Evolutionary conservation across 176 grass and related monocot species (phyloP).

Genomic region (Bromus sterilis): DNA sequence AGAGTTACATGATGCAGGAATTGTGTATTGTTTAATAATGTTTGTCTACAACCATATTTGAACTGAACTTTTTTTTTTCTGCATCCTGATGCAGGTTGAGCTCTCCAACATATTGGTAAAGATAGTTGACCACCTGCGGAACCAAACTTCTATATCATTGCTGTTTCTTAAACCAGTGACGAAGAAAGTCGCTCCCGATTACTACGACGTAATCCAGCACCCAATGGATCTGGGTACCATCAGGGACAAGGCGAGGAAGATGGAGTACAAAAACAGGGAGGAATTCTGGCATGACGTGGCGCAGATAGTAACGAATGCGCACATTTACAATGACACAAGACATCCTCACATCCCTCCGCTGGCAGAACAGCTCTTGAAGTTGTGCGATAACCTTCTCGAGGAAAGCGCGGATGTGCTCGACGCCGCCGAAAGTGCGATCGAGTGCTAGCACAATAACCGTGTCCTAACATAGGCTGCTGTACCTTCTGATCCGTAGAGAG

Average conservation of each 20-base stretch:
- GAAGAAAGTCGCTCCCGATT: slow-evolving; percentile 90
- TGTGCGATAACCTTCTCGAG: slow-evolving; percentile 49
- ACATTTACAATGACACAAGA: slow-evolving; percentile 51
- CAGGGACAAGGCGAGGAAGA: slow-evolving; percentile 72
- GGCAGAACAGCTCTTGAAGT: slow-evolving; percentile 54
- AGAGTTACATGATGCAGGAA: not conserved
- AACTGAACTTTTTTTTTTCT: not conserved
- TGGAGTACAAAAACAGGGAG: slow-evolving; percentile 76
- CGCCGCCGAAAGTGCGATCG: slow-evolving; percentile 57
- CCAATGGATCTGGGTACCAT: slow-evolving; percentile 98
- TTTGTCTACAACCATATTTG: not conserved
- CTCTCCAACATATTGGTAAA: slow-evolving; percentile 78
- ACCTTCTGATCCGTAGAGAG: slow-evolving; percentile 26
- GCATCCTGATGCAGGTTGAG: slow-evolving; percentile 58
- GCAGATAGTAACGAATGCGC: slow-evolving; percentile 72
- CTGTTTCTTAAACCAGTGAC: slow-evolving; percentile 88
- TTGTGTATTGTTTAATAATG: not conserved
- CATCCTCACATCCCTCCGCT: slow-evolving; percentile 81
- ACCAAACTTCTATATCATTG: slow-evolving; percentile 24
- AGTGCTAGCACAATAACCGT: slow-evolving; percentile 4
- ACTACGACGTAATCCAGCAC: slow-evolving; percentile 36
- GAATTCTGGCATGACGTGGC: slow-evolving; percentile 77
- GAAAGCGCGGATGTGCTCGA: slow-evolving; percentile 25
- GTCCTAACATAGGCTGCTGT: slow-evolving; percentile 25
- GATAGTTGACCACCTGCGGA: slow-evolving; percentile 55